Evolutionary conservation across 1,284 basidiomycete genomes (phyloP).

Genomic region (Laetiporus sulphureus): DNA sequence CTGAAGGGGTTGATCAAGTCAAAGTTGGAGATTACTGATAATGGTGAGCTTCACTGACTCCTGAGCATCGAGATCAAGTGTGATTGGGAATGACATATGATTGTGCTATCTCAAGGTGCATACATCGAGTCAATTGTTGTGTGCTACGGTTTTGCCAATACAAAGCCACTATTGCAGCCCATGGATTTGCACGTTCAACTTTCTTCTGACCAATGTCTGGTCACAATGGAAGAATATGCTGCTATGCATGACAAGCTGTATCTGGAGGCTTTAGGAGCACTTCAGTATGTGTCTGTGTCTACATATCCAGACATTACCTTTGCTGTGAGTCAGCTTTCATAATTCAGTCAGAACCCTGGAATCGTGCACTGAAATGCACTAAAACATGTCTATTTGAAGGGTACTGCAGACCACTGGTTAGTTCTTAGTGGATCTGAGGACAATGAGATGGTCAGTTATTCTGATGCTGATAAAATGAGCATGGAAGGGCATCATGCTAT

Average conservation of each 20-base stretch:
- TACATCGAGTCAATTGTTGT: too few relatives aligned
- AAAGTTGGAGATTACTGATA: too few relatives aligned
- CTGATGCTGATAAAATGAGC: too few relatives aligned
- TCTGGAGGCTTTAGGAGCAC: slow-evolving; percentile 13
- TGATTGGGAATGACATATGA: slow-evolving; percentile 11
- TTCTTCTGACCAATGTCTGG: slow-evolving; percentile 8
- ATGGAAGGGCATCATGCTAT: slow-evolving; percentile 7
- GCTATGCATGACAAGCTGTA: slow-evolving; percentile 16
- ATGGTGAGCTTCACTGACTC: slow-evolving; percentile 11
- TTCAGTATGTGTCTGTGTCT: slow-evolving; percentile 16
- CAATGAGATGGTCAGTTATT: slow-evolving; percentile 5
- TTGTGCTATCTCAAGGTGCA: slow-evolving; percentile 18
- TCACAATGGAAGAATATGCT: neutral
- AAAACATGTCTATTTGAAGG: slow-evolving; percentile 31
- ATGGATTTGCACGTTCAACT: slow-evolving; percentile 9
- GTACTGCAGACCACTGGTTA: slow-evolving; percentile 26
- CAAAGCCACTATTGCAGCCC: slow-evolving; percentile 13
- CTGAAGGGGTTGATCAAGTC: slow-evolving; percentile 11
- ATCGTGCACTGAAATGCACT: slow-evolving; percentile 18
- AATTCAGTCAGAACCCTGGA: neutral
- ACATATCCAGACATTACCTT: slow-evolving; percentile 15
- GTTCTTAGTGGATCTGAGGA: slow-evolving; percentile 23
- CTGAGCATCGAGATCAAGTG: slow-evolving; percentile 22
- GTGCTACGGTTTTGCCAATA: slow-evolving; percentile 12
- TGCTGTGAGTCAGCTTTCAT: neutral